Conservation (phyloP, 225 moss, liverwort and hornwort species). For the Pseudoscleropodium purum region DNA sequence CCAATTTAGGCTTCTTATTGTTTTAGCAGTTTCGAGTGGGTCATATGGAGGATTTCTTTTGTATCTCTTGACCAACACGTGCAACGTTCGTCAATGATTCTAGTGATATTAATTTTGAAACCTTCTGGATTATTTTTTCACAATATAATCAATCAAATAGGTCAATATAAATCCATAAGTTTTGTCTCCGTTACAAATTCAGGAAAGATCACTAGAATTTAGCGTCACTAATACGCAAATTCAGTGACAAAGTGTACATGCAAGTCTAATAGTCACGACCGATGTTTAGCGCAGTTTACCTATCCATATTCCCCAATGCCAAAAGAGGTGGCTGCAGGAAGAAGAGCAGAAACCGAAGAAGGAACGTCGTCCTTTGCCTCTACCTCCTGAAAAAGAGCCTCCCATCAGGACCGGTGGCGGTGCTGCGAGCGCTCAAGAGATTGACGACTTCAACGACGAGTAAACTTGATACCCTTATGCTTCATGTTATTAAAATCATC, state of each 20-base stretch:
- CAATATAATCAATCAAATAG: background rate
- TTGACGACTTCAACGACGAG: constrained; percentile 61
- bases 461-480: background rate
- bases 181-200: too few relatives aligned
- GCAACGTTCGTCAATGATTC: background rate
- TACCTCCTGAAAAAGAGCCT: constrained; percentile 22
- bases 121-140: background rate
- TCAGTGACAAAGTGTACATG: background rate
- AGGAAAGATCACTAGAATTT: background rate
- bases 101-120: background rate
- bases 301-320: constrained; percentile 63
- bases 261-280: background rate
- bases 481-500: background rate
- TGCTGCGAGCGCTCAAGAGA: constrained; percentile 8
- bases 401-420: constrained; percentile 13
- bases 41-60: background rate
- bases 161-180: background rate
- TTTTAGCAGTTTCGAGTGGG: background rate
- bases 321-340: constrained; percentile 62
- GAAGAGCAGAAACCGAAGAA: constrained; percentile 51
- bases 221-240: background rate
- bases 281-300: constrained; percentile 37
- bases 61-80: background rate
- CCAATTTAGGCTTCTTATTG: background rate
- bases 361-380: constrained; percentile 49